Base-by-base conservation (phyloP, 768 basidiomycete genomes). In the Pilatotrama ljubarskyi region DNA sequence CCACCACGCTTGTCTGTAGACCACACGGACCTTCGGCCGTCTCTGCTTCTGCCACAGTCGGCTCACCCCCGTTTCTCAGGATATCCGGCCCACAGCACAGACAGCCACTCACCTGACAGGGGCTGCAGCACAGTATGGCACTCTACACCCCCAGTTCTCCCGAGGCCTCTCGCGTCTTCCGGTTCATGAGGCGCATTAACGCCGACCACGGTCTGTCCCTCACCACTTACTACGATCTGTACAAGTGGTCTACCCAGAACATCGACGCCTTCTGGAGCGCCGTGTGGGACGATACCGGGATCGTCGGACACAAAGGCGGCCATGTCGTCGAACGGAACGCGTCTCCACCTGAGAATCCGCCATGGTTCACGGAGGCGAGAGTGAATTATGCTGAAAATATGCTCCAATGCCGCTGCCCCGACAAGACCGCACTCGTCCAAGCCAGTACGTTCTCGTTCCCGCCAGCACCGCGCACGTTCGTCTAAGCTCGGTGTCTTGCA, bases 361-460 rank as follows among this genome's bases (percentile, higher is more conserved):
- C 78, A 8, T 92, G 91, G 90, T 92, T 91, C 73, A 66, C 73
- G 25, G 80, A 83, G 51, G 85, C 90, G 3, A 76, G 72, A 32
- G 72, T 92, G 46, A 91, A 91, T 68, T 92, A 87, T 85, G 88
- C 91, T 20, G 89, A 93, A 75, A 91, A 92, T 68, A 87, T 91
- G 82, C 75, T 92, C 37, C 74, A 75, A 26, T 80, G 77, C 69
- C 83, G 86, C 61, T 82, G 83, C 10, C 69, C 75, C 26, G 74
- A 79, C 56, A 86, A 86, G 69, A 67, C 81, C 4, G 90, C 91
- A 1, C 77, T 92, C 60, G 79, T 91, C 50, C 84, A 90, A 78
- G 79, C 82, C 63, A 85, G 88, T 90, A 71, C 58, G 83, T 84
- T 64, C 54, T 55, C 62, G 62, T 61, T 58, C 64, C 42, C 61